phyloP scores from a whole-genome alignment of 345 rosid species.

The Cardamine chenopodiifolia region DNA sequence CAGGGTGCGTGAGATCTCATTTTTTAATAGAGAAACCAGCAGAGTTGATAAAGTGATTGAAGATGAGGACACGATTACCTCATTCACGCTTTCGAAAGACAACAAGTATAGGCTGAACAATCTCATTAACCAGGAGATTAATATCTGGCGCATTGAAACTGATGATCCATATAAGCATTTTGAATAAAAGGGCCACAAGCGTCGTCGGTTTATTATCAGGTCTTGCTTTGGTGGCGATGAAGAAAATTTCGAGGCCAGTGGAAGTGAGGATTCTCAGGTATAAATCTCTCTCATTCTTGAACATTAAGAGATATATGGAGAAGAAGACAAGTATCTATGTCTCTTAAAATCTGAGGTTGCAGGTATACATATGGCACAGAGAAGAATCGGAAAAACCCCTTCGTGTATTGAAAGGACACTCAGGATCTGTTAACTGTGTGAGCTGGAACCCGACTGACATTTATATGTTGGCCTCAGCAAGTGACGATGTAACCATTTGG shows the following conservation, averaged over 20 bases:
- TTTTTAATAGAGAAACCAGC: slow-evolving; percentile 52
- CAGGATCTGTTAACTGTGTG: slow-evolving; percentile 60
- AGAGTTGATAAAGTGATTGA: slow-evolving; percentile 45
- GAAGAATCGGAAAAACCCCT: slow-evolving; percentile 15
- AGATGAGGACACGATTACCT: slow-evolving; percentile 51
- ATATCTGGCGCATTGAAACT: too few species aligned
- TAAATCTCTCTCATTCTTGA: too few species aligned
- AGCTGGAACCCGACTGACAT: slow-evolving; percentile 59
- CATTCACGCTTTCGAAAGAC: slow-evolving; percentile 59
- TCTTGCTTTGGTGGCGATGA: slow-evolving; percentile 68
- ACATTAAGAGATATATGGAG: too few species aligned
- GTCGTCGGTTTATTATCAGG: slow-evolving; percentile 51
- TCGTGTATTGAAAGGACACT: slow-evolving; percentile 50
- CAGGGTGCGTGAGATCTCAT: slow-evolving; percentile 41
- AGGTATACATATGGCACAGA: slow-evolving; percentile 63
- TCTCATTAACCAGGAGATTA: slow-evolving; percentile 54
- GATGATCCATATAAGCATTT: too few species aligned
- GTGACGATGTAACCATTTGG: slow-evolving; percentile 63
- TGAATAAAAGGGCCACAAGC: too few species aligned
- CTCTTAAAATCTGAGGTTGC: too few species aligned
- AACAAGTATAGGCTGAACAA: slow-evolving; percentile 47
- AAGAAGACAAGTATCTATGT: too few species aligned
- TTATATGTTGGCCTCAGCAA: slow-evolving; percentile 68
- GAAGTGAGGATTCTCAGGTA: slow-evolving; percentile 66
- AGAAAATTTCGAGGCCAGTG: slow-evolving; percentile 59